Percentiles rank a stretch among this genome's conserved stretches.
These are phyloP conservation scores for Suillus weaverae DNA, from an alignment of 768 basidiomycete genomes.

Conservation along the genomic window DNA sequence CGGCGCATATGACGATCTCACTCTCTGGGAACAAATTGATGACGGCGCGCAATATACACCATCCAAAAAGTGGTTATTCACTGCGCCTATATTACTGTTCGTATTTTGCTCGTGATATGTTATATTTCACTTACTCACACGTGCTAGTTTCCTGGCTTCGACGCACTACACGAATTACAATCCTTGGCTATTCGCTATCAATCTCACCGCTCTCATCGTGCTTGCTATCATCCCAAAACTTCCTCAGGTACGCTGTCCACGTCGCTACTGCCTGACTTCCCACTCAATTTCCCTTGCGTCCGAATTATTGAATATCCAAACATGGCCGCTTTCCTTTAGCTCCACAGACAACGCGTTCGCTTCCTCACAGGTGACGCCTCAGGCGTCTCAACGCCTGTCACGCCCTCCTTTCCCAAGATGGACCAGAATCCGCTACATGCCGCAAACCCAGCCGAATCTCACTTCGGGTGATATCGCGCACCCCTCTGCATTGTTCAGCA, in stretches of 20 bases:
- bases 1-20: conserved; percentile 96
- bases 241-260: conserved; percentile 66
- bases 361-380: conserved; percentile 69
- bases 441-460: conserved; percentile 47
- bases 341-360: conserved; percentile 80
- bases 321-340: conserved; percentile 39
- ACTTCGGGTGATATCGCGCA: conserved; percentile 35
- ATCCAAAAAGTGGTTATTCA: conserved; percentile 94
- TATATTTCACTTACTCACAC: conserved; percentile 5
- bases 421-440: conserved; percentile 37
- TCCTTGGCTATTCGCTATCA: conserved; percentile 89
- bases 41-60: conserved; percentile 98
- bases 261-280: conserved; percentile 6
- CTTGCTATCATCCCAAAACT: conserved; percentile 92
- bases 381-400: conserved; percentile 65
- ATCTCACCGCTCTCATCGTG: conserved; percentile 73
- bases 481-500: background rate
- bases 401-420: conserved; percentile 56
- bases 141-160: conserved; percentile 83
- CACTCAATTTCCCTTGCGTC: conserved; percentile 16
- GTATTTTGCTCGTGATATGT: conserved; percentile 29
- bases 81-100: conserved; percentile 86
- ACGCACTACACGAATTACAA: conserved; percentile 99
- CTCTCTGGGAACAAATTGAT: conserved; percentile 99
- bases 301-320: conserved; percentile 4